Evolutionary conservation across 2,329 filamentous ascomycete genomes (phyloP), one percentile per base, ranked within the genome.

Genomic region (Calonectria multiphialidica): DNA sequence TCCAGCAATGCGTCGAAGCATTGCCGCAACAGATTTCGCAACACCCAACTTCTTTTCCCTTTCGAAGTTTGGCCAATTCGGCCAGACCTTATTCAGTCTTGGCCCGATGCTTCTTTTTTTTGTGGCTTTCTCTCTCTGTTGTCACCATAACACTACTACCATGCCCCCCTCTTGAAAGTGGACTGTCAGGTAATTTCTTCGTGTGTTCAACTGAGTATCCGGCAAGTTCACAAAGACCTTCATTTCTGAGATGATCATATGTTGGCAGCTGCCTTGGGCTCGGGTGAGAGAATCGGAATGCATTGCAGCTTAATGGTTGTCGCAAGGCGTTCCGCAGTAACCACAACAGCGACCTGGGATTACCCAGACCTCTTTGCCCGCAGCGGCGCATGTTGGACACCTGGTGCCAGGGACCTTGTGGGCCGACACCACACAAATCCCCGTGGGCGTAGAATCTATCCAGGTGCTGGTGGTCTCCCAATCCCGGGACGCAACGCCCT

Each of bases 311-410:
- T 30, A 66, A 21, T 47, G 61, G 42, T 67, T 62, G 45, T 81
- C 82, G 57, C 83, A 84, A 5, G 86, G 84, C 28, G 87, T 88
- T 62, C 88, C 87, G 80, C 88, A 89, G 74, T 87, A 86, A 37
- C 85, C 85, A 77, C 88, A 90, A 63, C 82, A 82, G 69, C 87
- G 85, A 65, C 88, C 88, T 37, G 87, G 88, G 72, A 89, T 88
- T 28, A 90, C 88, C 88, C 88, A 90, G 50, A 88, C 87, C 76
- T 90, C 88, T 72, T 86, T 83, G 71, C 88, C 88, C 55, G 83
- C 82, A 49, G 82, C 78, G 63, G 84, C 84, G 75, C 88, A 90
- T 5, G 85, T 89, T 59, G 88, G 87, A 78, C 88, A 90, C 76
- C 85, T 83, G 30, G 89, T 87, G 12, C 88, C 88, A 5, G 88